Base-by-base conservation (phyloP, 2,329 filamentous ascomycete species). In the Penicillium sp. region DNA sequence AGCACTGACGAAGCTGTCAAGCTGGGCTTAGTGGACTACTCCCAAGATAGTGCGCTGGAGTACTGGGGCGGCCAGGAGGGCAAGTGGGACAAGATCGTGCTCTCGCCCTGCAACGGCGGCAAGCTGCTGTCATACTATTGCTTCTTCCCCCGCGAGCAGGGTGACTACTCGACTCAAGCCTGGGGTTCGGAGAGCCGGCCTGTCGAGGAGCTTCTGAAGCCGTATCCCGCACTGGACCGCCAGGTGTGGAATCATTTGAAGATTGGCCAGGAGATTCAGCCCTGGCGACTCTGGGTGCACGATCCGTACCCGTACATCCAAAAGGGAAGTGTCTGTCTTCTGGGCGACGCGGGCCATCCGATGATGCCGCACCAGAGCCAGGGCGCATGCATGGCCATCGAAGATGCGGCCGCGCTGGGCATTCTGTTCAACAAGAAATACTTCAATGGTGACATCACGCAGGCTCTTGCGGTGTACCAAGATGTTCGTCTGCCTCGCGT, bases 321-420 rank as follows among this genome's bases (percentile, higher is more conserved):
- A 27, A 76, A 77, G 50, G 65, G 61, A 9, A 69, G 61, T 17
- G 73, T 75, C 1, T 81, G 77, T 37, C 63, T 86, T 0, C 58
- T 86, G 9, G 83, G 83, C 3, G 83, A 86, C 55, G 82, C 83
- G 7, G 81, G 73, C 2, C 81, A 84, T 53, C 81, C 81, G 2
- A 83, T 83, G 78, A 79, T 84, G 76, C 80, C 81, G 1, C 75
- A 86, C 54, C 82, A 85, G 57, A 81, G 77, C 41, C 82, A 86
- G 59, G 82, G 82, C 3, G 81, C 81, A 0, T 83, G 80, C 50
- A 82, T 81, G 79, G 80, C 81, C 0, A 82, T 84, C 30, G 81
- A 84, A 57, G 81, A 84, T 44, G 78, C 79, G 0, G 81, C 77
- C 0, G 78, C 78, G 0, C 59, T 85, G 0, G 81, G 81, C 0